Percentiles rank a stretch among this genome's conserved stretches.
Evolutionary conservation across 495 filamentous ascomycete genomes (phyloP).

Genomic region (Lentithecium fluviatile): DNA sequence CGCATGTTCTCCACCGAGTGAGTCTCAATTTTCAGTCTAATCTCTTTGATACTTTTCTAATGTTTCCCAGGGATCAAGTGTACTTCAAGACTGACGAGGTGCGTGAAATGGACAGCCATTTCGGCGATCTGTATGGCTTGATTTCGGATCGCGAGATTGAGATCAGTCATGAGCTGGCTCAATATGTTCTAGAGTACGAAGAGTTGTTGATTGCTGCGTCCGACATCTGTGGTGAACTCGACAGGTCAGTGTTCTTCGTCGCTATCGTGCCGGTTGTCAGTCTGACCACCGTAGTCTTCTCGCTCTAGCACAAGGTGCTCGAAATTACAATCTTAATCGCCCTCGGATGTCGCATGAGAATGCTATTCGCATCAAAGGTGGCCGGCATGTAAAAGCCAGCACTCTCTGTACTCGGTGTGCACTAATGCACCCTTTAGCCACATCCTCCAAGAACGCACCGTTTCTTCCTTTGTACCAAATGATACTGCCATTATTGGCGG

Average conservation of each 20-base stretch:
- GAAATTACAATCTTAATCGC: slow-evolving; percentile 65
- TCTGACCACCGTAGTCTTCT: slow-evolving; percentile 57
- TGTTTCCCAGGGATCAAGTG: slow-evolving; percentile 48
- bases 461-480: slow-evolving; percentile 84
- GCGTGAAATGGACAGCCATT: slow-evolving; percentile 75
- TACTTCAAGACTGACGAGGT: slow-evolving; percentile 90
- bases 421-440: slow-evolving; percentile 54
- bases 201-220: slow-evolving; percentile 64
- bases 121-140: slow-evolving; percentile 79
- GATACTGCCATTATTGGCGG: slow-evolving; percentile 72
- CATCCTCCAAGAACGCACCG: slow-evolving; percentile 83
- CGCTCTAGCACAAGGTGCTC: slow-evolving; percentile 77
- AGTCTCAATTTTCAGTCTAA: neutral
- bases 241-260: slow-evolving; percentile 51
- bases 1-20: slow-evolving; percentile 69
- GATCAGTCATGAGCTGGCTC: slow-evolving; percentile 75
- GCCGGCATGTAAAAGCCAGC: slow-evolving; percentile 55
- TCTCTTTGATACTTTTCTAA: neutral
- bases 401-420: slow-evolving; percentile 16
- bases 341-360: slow-evolving; percentile 73
- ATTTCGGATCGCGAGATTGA: slow-evolving; percentile 94
- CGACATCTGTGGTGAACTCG: slow-evolving; percentile 80
- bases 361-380: slow-evolving; percentile 71
- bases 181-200: slow-evolving; percentile 69
- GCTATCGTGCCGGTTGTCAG: slow-evolving; percentile 5